phyloP scores from a whole-genome alignment of 305 asterid species.

The Vinca major region DNA sequence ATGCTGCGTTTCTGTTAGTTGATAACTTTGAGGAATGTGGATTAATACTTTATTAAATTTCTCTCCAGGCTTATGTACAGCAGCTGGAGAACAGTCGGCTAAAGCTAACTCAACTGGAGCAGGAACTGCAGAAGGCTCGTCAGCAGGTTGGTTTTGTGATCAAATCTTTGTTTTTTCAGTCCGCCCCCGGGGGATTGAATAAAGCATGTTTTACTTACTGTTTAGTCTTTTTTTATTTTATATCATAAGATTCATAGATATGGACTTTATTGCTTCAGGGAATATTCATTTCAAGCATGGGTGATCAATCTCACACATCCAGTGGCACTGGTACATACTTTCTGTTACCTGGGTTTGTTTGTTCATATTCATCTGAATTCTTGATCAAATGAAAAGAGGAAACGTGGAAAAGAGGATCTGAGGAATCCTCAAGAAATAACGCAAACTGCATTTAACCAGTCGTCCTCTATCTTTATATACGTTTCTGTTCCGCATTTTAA shows the following conservation, averaged over 20 bases:
- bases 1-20: neutral
- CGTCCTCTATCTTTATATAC: no score
- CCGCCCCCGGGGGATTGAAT: no score
- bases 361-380: neutral
- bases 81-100: slow-evolving; percentile 90
- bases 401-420: no score
- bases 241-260: neutral
- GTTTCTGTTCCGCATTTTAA: no score
- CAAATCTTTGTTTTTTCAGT: neutral
- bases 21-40: slow-evolving; percentile 1
- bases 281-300: slow-evolving; percentile 51
- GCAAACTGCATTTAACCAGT: no score
- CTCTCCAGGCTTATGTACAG: slow-evolving; percentile 78
- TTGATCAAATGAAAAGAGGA: no score
- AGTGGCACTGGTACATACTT: slow-evolving; percentile 47
- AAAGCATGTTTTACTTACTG: no score
- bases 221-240: neutral
- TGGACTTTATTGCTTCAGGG: slow-evolving; percentile 31
- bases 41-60: slow-evolving; percentile 2
- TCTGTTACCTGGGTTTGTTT: slow-evolving; percentile 2
- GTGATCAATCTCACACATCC: slow-evolving; percentile 63
- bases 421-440: no score
- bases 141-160: slow-evolving; percentile 37
- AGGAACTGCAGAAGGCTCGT: slow-evolving; percentile 85
- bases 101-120: slow-evolving; percentile 84